These are phyloP conservation scores for Solanum hybrid DNA, from an alignment of 305 asterid genomes.

Conservation along the genomic window DNA sequence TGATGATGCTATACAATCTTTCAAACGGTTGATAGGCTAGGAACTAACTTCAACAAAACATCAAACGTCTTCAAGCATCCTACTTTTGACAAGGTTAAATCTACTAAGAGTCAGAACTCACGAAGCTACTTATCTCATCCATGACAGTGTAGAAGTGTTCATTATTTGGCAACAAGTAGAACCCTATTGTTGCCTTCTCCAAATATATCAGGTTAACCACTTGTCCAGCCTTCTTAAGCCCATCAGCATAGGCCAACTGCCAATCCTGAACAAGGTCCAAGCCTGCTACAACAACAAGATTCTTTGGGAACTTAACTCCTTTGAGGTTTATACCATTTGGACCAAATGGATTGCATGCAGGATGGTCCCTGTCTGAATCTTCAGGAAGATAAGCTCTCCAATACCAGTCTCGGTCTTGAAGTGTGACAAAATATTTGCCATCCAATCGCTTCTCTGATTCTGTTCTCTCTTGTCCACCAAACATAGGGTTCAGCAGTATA, in stretches of 20 bases:
- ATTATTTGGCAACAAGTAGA: conserved; percentile 25
- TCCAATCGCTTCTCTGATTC: conserved; percentile 18
- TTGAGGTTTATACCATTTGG: conserved; percentile 11
- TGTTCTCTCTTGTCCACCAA: conserved; percentile 22
- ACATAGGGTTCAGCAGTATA: conserved; percentile 20
- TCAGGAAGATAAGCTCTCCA: conserved; percentile 27
- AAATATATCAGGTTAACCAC: conserved; percentile 19
- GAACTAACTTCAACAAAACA: not conserved
- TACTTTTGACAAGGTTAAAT: not conserved
- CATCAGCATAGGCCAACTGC: conserved; percentile 24
- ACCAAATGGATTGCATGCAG: conserved; percentile 22
- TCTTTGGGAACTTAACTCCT: conserved; percentile 22
- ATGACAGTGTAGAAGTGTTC: conserved; percentile 20
- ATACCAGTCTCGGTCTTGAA: conserved; percentile 25
- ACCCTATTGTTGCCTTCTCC: conserved; percentile 23
- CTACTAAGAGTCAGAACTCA: conserved; percentile 4
- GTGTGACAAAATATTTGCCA: conserved; percentile 20
- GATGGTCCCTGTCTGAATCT: conserved; percentile 23
- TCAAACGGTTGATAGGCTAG: not conserved
- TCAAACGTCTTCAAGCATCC: not conserved
- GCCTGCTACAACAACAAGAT: conserved; percentile 23
- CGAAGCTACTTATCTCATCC: conserved; percentile 18
- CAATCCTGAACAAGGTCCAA: conserved; percentile 27
- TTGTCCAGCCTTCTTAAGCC: conserved; percentile 17
- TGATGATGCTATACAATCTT: not conserved